A percentile compares a stretch with the other conserved stretches of the same genome.
These are phyloP conservation scores for Colletotrichum sp. DNA, from an alignment of 2,329 filamentous ascomycete species.

Conservation along the genomic window DNA sequence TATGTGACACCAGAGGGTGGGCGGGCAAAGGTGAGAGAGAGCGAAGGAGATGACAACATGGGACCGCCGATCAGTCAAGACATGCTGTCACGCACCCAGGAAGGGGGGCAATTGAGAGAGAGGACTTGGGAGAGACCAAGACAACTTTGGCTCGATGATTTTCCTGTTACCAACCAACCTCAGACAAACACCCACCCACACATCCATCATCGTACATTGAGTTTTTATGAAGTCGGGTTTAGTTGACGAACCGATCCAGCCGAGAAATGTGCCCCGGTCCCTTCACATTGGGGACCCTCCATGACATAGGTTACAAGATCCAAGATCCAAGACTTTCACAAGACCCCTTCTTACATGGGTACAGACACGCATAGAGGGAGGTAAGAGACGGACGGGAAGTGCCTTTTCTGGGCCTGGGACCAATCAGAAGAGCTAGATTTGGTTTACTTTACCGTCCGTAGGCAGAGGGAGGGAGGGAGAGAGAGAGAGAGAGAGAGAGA, in stretches of 20 bases:
- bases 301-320: background rate
- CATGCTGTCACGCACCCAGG: background rate
- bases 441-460: background rate
- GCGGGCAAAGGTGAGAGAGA: background rate
- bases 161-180: background rate
- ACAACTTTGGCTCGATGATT: background rate
- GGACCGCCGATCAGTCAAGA: background rate
- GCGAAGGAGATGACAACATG: background rate
- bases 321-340: background rate
- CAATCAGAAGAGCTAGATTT: background rate
- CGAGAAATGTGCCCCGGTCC: background rate
- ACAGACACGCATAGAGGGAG: background rate
- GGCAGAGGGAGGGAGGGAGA: background rate
- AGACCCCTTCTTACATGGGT: background rate
- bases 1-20: background rate
- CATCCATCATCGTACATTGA: background rate
- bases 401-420: background rate
- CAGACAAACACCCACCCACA: conserved; percentile 2
- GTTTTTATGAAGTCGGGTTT: background rate
- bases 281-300: background rate
- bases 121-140: background rate
- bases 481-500: background rate
- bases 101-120: background rate
- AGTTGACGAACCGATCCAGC: background rate
- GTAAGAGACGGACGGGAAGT: background rate